Base-by-base conservation (phyloP, 768 basidiomycete species). In the Strobilomyces confusus region DNA sequence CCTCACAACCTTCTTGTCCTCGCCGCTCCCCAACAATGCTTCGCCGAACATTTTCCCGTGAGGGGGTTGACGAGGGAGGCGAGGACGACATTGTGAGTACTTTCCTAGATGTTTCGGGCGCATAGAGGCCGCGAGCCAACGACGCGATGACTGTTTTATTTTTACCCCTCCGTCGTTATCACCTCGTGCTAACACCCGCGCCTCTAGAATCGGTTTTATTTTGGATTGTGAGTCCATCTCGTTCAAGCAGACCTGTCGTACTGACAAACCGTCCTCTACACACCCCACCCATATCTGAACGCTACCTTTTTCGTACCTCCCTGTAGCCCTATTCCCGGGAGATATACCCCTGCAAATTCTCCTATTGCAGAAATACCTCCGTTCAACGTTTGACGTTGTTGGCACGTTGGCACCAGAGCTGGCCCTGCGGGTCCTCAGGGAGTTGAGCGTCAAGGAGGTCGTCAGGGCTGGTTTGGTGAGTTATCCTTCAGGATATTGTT, bases 321-420 rank as follows among this genome's bases (percentile, higher is more conserved):
- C 49, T 52, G 25, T 56, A 88, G 88, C 87, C 12, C 83, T 86
- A 69, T 75, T 90, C 57, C 92, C 92, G 0, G 89, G 90, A 30
- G 92, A 94, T 60, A 89, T 94, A 30, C 82, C 81, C 12, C 76
- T 89, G 7, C 92, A 93, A 66, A 91, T 95, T 41, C 77, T 87
- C 1, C 80, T 91, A 3, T 79, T 95, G 17, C 82, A 93, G 68
- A 91, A 92, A 68, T 94, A 95, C 59, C 79, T 81, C 33, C 82
- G 79, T 60, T 87, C 87, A 13, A 87, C 89, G 7, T 89, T 89
- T 61, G 93, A 95, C 63, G 77, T 95, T 45, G 73, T 95, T 29
- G 86, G 87, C 8, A 77, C 78, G 42, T 75, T 95, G 17, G 77
- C 86, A 0, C 84, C 84, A 0, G 78, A 84, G 19, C 69, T 93